Base-by-base conservation (phyloP, 495 filamentous ascomycete species). In the Aspergillus ostianus region DNA sequence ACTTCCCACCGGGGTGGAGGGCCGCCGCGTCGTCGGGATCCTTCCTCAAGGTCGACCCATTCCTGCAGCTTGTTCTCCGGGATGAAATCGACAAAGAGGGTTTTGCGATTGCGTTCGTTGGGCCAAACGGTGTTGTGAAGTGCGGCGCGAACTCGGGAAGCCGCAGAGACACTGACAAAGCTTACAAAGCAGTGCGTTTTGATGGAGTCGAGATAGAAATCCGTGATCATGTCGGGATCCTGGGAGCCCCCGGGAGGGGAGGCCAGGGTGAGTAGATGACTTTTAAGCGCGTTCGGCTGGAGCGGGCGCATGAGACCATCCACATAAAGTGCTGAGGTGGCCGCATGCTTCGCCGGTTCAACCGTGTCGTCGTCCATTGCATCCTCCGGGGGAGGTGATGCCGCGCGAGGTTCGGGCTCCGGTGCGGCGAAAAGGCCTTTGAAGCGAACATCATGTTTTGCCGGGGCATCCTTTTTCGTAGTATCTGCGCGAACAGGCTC, bases 231-330 rank as follows among this genome's bases (percentile, higher is more conserved):
- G 20, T 80, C 77, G 1, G 78, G 63, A 47, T 87, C 78, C 3
- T 77, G 70, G 10, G 77, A 67, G 41, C 69, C 55, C 32, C 77
- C 80, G 6, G 84, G 80, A 2, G 86, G 73, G 2, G 88, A 77
- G 15, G 90, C 91, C 41, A 96, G 80, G 17, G 77, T 71, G 27
- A 83, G 59, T 21, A 98, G 75, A 65, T 97, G 87, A 0, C 81
- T 79, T 56, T 82, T 82, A 6, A 98, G 80, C 1, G 74, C 68
- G 6, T 66, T 66, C 2, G 83, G 82, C 60, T 89, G 89, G 9
- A 98, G 79, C 17, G 94, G 94, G 47, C 94, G 85, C 86, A 95
- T 92, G 49, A 98, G 83, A 64, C 96, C 85, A 65, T 88, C 87
- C 66, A 98, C 95, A 76, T 97, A 98, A 51, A 98, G 78, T 46